Percentiles rank a stretch among this genome's conserved stretches.
phyloP scores from a whole-genome alignment of 164 flowering plant genomes.

The Chimonanthus praecox region DNA sequence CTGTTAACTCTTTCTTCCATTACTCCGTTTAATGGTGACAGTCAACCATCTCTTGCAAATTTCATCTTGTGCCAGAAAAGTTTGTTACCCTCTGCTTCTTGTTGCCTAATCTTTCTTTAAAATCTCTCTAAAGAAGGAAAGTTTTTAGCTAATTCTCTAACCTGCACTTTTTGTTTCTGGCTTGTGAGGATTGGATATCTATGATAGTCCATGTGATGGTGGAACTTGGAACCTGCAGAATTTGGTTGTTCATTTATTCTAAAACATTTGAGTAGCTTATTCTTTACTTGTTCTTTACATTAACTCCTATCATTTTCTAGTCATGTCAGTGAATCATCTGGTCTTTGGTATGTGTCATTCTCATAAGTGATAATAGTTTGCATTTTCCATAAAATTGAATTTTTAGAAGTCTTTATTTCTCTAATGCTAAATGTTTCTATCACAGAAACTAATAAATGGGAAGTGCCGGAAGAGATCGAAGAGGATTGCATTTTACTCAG shows the following conservation, averaged over 20 bases:
- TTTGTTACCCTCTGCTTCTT: neutral
- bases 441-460: slow-evolving; percentile 71
- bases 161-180: no score
- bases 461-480: slow-evolving; percentile 69
- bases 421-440: slow-evolving; percentile 5
- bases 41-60: neutral
- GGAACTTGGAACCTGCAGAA: neutral
- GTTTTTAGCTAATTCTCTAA: no score
- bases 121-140: no score
- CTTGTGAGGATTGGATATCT: no score
- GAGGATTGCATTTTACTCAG: slow-evolving; percentile 75
- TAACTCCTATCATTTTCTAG: neutral
- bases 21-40: neutral
- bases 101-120: neutral
- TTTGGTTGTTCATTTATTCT: neutral
- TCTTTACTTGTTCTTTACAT: neutral
- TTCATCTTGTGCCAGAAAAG: neutral
- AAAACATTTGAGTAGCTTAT: neutral
- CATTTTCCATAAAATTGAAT: neutral
- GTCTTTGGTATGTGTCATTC: neutral
- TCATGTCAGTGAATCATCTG: neutral
- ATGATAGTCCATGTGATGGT: no score
- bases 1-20: no score
- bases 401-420: neutral
- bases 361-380: neutral